phyloP scores from a whole-genome alignment of 768 basidiomycete species.

The Paxillus involutus region DNA sequence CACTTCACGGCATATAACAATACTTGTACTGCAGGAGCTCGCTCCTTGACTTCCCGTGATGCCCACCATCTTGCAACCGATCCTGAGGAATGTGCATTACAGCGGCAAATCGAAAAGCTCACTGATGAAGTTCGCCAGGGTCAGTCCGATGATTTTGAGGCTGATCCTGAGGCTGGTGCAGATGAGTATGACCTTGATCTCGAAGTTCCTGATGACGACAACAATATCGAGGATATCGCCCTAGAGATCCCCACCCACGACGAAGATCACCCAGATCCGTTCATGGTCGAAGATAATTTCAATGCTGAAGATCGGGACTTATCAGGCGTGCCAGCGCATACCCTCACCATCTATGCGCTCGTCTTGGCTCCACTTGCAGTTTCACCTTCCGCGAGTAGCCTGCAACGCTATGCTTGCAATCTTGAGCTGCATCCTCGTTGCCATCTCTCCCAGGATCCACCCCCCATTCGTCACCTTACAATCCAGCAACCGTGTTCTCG shows the following conservation, averaged over 20 bases:
- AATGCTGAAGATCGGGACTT: no score
- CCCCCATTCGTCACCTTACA: slow-evolving; percentile 19
- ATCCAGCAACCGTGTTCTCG: slow-evolving; percentile 11
- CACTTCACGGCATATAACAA: neutral
- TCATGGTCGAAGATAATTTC: no score
- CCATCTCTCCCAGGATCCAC: slow-evolving; percentile 1
- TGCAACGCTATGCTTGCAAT: neutral
- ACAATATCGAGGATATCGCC: no score
- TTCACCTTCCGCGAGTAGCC: slow-evolving; percentile 24
- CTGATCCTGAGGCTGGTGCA: neutral
- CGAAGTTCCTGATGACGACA: no score
- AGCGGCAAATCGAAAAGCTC: neutral
- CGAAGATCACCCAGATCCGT: no score
- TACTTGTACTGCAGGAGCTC: neutral
- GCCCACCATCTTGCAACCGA: neutral
- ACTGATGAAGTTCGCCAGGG: neutral
- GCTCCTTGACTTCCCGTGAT: neutral
- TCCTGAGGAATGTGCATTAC: neutral
- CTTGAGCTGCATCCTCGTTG: slow-evolving; percentile 11
- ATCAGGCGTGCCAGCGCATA: no score
- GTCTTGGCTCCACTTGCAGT: slow-evolving; percentile 28
- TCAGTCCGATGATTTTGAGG: neutral
- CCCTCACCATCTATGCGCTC: slow-evolving; percentile 17
- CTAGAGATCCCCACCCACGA: no score
- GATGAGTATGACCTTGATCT: neutral